Evolutionary conservation across 1,139 yeast species (phyloP), one percentile per base, ranked within the genome.

Genomic region (Yueomyces sp.): DNA sequence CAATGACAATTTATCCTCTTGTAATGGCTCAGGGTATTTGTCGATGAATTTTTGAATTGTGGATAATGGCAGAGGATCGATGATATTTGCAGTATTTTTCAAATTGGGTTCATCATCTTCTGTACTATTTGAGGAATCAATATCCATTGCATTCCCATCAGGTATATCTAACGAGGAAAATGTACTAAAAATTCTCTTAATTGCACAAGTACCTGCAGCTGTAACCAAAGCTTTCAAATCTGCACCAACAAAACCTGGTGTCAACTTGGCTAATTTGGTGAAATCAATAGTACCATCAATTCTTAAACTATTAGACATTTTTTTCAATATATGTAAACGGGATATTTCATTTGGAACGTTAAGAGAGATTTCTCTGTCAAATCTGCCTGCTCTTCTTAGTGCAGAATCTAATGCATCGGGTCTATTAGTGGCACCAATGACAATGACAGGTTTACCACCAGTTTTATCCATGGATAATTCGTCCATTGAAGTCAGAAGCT

Each of bases 191-290:
- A 93, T 89, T 53, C 98, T 72, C 58, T 89, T 89, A 49, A 91
- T 89, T 1, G 98, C 97, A 47, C 86, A 76, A 29, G 89, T 83
- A 44, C 98, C 98, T 0, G 98, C 95, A 2, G 96, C 96, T 0
- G 96, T 80, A 0, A 87, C 94, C 47, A 91, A 71, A 27, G 97
- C 94, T 54, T 87, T 87, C 52, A 91, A 70, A 68, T 91, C 99
- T 1, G 98, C 98, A 39, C 98, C 99, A 3, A 91, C 99, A 63
- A 81, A 91, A 11, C 99, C 99, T 0, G 99, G 97, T 0, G 99
- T 93, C 66, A 86, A 67, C 57, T 89, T 89, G 1, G 98, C 96
- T 41, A 91, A 67, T 49, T 75, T 75, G 41, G 67, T 62, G 57
- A 77, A 85, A 51, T 89, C 86, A 51, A 89, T 76, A 12, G 72